Evolutionary conservation across 108 stramenopile genomes (phyloP).

Genomic region (Skeletonema costatum): DNA sequence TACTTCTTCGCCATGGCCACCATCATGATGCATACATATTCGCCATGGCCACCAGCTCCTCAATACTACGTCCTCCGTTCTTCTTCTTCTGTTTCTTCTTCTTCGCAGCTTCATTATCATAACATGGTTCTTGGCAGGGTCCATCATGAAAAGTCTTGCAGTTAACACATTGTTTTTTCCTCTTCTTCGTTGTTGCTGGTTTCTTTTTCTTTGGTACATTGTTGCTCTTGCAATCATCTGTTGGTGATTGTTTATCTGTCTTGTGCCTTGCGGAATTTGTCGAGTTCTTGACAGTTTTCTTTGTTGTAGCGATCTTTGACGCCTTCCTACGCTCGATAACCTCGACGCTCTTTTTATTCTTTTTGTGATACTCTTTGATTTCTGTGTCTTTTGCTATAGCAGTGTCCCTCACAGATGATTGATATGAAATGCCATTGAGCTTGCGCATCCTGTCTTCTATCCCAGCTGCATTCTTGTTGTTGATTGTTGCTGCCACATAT

Average conservation of each 20-base stretch:
- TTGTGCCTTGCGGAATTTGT: neutral
- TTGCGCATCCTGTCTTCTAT: neutral
- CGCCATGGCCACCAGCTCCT: too few species aligned
- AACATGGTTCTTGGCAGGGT: neutral
- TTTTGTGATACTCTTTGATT: too few species aligned
- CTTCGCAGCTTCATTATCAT: neutral
- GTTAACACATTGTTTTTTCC: neutral
- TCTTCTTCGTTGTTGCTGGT: neutral
- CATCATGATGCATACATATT: too few species aligned
- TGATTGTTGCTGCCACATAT: neutral
- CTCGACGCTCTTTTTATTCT: too few species aligned
- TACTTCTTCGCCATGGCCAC: too few species aligned
- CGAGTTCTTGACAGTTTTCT: neutral
- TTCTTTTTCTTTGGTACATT: neutral
- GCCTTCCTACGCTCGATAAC: neutral
- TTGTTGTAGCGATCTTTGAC: neutral
- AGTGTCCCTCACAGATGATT: neutral
- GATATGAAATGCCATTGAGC: too few species aligned
- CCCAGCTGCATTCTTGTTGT: neutral
- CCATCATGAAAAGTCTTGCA: neutral
- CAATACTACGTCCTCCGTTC: neutral
- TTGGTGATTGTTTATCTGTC: neutral
- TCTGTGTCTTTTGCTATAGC: neutral
- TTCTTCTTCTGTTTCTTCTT: neutral
- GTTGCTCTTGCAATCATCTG: neutral